Conservation (phyloP, 495 filamentous ascomycete species). For the Podospora anserina region DNA sequence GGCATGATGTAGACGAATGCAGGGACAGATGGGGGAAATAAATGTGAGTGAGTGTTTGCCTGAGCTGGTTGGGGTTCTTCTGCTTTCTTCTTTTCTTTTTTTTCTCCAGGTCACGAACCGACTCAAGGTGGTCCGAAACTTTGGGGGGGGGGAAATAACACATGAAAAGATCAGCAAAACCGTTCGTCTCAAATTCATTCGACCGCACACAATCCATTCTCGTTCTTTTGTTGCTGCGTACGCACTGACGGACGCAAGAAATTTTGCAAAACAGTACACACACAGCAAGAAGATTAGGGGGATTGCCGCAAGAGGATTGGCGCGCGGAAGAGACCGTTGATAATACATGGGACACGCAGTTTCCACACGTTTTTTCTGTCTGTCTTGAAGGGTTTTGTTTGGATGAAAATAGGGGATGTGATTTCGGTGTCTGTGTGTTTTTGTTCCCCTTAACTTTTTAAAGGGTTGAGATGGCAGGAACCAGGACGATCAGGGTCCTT, state of each 20-base stretch:
- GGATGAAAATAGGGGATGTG: not conserved
- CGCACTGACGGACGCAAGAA: not conserved
- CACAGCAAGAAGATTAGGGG: not conserved
- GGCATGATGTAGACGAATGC: constrained; percentile 31
- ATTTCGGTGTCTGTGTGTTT: not conserved
- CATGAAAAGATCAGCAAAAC: not conserved
- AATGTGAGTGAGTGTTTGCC: too few species aligned
- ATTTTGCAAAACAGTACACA: not conserved
- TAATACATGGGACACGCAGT: not conserved
- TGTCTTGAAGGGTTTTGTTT: not conserved
- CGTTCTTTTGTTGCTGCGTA: not conserved
- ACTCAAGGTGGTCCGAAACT: not conserved
- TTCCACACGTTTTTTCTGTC: not conserved
- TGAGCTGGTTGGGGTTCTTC: too few species aligned
- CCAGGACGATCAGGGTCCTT: too few species aligned
- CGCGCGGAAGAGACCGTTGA: not conserved
- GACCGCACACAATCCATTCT: too few species aligned
- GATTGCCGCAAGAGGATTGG: not conserved
- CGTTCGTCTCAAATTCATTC: not conserved
- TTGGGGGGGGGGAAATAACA: too few species aligned
- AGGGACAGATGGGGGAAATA: not conserved
- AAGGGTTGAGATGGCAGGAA: not conserved
- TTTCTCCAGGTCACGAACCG: not conserved
- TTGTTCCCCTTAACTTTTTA: not conserved
- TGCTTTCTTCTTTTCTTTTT: not conserved